A percentile compares a stretch with the other conserved stretches of the same genome.
phyloP scores from a whole-genome alignment of 352 stramenopile species.

The Bremia lactucae region DNA sequence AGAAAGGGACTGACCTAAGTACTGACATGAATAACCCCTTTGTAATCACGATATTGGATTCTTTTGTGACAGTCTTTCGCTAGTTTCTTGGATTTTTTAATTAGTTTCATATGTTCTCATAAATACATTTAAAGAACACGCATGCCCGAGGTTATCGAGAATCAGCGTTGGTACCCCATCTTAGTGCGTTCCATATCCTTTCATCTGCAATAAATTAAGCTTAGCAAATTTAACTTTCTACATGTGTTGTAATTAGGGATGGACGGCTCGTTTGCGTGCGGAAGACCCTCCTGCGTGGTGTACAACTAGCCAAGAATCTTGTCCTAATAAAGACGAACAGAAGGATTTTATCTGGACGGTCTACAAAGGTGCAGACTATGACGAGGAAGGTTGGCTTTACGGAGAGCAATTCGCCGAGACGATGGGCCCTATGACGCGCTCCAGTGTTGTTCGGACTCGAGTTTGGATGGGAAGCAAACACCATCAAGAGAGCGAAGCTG shows the following conservation, averaged over 20 bases:
- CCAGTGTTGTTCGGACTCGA: constrained; percentile 62
- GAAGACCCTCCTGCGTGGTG: constrained; percentile 69
- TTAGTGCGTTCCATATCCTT: constrained; percentile 32
- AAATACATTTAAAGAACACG: constrained; percentile 3
- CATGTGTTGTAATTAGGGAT: constrained; percentile 33
- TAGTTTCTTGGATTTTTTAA: too few species aligned
- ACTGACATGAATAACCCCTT: too few species aligned
- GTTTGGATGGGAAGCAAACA: constrained; percentile 57
- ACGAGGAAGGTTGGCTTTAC: constrained; percentile 81
- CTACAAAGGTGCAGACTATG: constrained; percentile 78
- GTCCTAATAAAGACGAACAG: constrained; percentile 44
- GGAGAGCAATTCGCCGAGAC: constrained; percentile 52
- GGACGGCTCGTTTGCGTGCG: constrained; percentile 51
- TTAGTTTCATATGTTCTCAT: too few species aligned
- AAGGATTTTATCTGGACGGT: constrained; percentile 60
- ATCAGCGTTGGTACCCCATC: constrained; percentile 78
- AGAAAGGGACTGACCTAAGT: too few species aligned
- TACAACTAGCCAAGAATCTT: constrained; percentile 28
- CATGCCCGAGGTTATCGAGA: constrained; percentile 75
- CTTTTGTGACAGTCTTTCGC: too few species aligned
- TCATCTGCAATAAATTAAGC: background rate
- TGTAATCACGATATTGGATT: too few species aligned
- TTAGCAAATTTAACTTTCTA: background rate
- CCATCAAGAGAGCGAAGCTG: constrained; percentile 18
- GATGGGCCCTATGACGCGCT: constrained; percentile 47